Evolutionary conservation across 1,139 yeast genomes (phyloP), one percentile per base, ranked within the genome.

Genomic region (Scheffersomyces stambukii): DNA sequence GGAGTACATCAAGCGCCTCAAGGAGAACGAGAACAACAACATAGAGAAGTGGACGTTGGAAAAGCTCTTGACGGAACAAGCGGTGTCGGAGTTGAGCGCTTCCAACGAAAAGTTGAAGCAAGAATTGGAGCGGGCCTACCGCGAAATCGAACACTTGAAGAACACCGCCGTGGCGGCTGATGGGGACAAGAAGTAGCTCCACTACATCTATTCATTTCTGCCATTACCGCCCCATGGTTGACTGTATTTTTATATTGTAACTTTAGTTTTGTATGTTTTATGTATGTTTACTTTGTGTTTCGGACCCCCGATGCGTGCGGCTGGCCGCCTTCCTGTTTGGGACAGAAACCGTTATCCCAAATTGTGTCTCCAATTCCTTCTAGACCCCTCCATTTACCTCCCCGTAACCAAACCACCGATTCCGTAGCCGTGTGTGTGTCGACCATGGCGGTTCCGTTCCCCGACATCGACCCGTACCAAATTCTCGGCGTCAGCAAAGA

Each of bases 1-100:
- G 23, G 96, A 86, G 49, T 86, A 82, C 51, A 91, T 91, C 52
- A 78, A 81, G 53, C 75, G 91, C 57, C 72, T 91, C 50, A 85
- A 88, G 57, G 95, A 83, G 45, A 83, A 84, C 45, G 96, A 86
- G 57, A 80, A 79, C 52, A 80, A 81, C 46, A 82, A 84, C 50
- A 81, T 85, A 48, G 96, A 89, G 54, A 89, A 91, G 62, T 84
- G 95, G 85, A 88, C 96, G 5, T 70, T 89, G 50, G 96, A 89
- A 53, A 89, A 88, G 60, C 69, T 91, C 38, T 71, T 88, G 42
- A 81, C 93, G 25, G 97, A 89, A 52, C 97, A 91, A 57, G 89
- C 91, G 5, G 82, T 88, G 32, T 75, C 83, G 39, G 57, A 51
- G 33, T 49, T 50, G 31, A 50, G 50, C 35, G 53, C 54, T 24